A percentile compares a stretch with the other conserved stretches of the same genome.
Conservation (phyloP, 164 flowering plant genomes). For the Tetrastigma voinierianum region DNA sequence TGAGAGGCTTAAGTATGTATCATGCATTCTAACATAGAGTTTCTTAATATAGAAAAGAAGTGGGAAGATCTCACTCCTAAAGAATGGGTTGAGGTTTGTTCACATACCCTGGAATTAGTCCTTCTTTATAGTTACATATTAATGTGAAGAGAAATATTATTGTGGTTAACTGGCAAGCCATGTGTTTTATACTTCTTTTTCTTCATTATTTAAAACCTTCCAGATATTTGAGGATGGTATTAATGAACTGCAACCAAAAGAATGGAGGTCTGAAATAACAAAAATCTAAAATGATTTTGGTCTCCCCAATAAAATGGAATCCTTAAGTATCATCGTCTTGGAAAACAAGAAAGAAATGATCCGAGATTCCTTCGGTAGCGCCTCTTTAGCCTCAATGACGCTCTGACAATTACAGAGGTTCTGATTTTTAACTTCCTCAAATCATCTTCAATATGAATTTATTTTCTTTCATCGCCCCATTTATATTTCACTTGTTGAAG, state of each 20-base stretch:
- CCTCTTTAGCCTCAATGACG: constrained; percentile 74
- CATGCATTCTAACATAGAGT: constrained; percentile 2
- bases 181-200: too few species aligned
- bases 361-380: constrained; percentile 86
- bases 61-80: too few species aligned
- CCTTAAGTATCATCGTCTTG: constrained; percentile 91
- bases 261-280: constrained; percentile 45
- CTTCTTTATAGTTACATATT: neutral
- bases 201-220: neutral
- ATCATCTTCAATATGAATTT: neutral
- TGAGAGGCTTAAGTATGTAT: constrained; percentile 12
- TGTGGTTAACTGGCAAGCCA: too few species aligned
- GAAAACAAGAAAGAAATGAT: constrained; percentile 89
- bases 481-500: too few species aligned
- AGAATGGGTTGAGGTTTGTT: constrained; percentile 35
- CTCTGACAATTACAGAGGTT: constrained; percentile 87
- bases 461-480: too few species aligned
- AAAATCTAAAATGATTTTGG: constrained; percentile 66
- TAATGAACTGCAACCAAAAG: constrained; percentile 45
- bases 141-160: too few species aligned
- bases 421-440: constrained; percentile 5
- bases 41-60: too few species aligned
- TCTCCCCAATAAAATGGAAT: constrained; percentile 93
- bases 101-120: neutral
- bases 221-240: constrained; percentile 98